Evolutionary conservation across 768 basidiomycete species (phyloP), one percentile per base, ranked within the genome.

Genomic region (Mycena vulgaris): DNA sequence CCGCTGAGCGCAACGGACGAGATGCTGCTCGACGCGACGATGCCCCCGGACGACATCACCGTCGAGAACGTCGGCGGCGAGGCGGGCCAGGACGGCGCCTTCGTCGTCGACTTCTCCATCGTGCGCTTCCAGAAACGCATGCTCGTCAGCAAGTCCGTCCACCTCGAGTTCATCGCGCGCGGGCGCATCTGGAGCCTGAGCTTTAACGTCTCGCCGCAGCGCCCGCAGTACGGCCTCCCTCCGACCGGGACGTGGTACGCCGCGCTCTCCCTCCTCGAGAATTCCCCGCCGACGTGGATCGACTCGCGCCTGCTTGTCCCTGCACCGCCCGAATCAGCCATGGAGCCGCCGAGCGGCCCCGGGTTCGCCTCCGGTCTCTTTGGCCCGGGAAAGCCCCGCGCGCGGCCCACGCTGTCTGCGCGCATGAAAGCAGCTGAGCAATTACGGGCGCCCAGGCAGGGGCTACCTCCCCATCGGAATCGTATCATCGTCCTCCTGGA

Each of bases 111-210:
- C 28, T 84, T 92, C 58, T 80, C 80, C 25, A 81, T 91, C 23
- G 83, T 86, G 23, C 83, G 87, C 48, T 94, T 93, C 78, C 90
- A 92, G 77, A 90, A 89, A 73, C 84, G 93, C n/a, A 91, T 94
- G 91, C 82, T 88, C 28, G 86, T 92, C 17, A 84, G 88, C 27
- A 87, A 87, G 66, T 65, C 80, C 23, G 85, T 93, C 42, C 74
- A 71, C 8, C 75, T 92, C 21, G 92, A 94, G 68, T 93, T 93
- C 68, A 90, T 93, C 63, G 91, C 92, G 7, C 77, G 86, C 73
- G 81, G 85, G 56, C 86, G 91, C 4, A 83, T 91, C 81, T 92
- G 89, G 89, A 74, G 78, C n/a, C 73, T 90, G 23, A 74, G 75
- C 5, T 91, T 91, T 73, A 49, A 78, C 37, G 74, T 81, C 11